Percentiles rank a stretch among this genome's conserved stretches.
Evolutionary conservation across 2,329 filamentous ascomycete species (phyloP).

Genomic region (Dactylellina haptotyla): DNA sequence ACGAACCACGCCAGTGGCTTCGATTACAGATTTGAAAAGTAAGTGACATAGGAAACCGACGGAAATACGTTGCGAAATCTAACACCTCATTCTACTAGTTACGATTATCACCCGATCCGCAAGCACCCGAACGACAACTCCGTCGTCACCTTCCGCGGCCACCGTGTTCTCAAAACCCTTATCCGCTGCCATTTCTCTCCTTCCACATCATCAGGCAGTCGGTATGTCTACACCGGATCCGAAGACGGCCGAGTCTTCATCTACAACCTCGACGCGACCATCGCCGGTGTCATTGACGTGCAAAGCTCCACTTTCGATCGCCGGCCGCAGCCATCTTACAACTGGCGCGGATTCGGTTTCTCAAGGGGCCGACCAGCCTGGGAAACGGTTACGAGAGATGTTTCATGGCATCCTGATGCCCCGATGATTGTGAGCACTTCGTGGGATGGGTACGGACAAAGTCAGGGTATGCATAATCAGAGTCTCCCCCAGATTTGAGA

Average conservation of each 20-base stretch:
- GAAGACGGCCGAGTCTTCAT: slow-evolving; percentile 89
- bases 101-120: slow-evolving; percentile 53
- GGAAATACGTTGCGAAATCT: not conserved
- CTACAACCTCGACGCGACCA: slow-evolving; percentile 91
- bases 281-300: slow-evolving; percentile 82
- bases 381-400: slow-evolving; percentile 85
- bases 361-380: slow-evolving; percentile 69
- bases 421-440: slow-evolving; percentile 73
- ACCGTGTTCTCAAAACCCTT: slow-evolving; percentile 85
- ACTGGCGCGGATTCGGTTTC: slow-evolving; percentile 67
- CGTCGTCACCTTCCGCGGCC: slow-evolving; percentile 90
- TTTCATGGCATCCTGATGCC: slow-evolving; percentile 87
- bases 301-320: slow-evolving; percentile 73
- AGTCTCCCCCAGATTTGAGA: not conserved
- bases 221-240: slow-evolving; percentile 93
- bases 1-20: slow-evolving; percentile 67
- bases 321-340: slow-evolving; percentile 67
- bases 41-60: slow-evolving; percentile 64
- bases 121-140: slow-evolving; percentile 87
- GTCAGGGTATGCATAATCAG: slow-evolving; percentile 45
- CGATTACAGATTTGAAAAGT: slow-evolving; percentile 77
- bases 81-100: slow-evolving; percentile 30
- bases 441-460: slow-evolving; percentile 63
- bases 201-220: slow-evolving; percentile 81
- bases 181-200: slow-evolving; percentile 97